Percentiles rank a stretch among this genome's conserved stretches.
Conservation (phyloP, 139 green algal genomes). For the Tetradesmus obliquus region DNA sequence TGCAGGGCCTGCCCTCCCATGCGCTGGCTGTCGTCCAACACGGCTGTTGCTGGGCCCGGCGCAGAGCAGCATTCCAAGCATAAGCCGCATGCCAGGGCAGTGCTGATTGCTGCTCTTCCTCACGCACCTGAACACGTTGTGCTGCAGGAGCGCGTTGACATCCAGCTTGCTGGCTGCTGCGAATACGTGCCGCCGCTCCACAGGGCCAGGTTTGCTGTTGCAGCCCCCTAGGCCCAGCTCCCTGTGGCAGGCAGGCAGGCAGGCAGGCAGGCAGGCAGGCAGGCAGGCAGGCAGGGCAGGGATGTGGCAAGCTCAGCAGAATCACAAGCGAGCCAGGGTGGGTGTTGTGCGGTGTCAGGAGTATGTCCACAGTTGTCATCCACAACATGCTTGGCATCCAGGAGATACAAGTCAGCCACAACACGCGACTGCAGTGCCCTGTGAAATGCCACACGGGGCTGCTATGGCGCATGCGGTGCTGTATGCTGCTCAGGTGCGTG, state of each 20-base stretch:
- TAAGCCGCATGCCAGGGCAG: neutral
- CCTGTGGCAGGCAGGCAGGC: neutral
- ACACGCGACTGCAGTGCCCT: no score
- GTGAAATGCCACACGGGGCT: no score
- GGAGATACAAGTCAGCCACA: no score
- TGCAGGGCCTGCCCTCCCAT: neutral
- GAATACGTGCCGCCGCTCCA: neutral
- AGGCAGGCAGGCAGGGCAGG: neutral
- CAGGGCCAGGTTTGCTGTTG: neutral
- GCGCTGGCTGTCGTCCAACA: neutral
- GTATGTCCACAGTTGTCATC: no score
- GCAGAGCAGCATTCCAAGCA: neutral
- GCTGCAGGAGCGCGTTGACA: neutral
- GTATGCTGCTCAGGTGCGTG: no score
- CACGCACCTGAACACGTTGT: constrained; percentile 19
- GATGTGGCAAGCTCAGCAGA: no score
- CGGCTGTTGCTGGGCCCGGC: neutral
- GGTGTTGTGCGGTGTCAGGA: no score
- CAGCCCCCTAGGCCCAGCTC: neutral
- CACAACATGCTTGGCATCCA: no score
- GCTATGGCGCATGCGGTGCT: no score
- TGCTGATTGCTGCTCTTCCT: no score
- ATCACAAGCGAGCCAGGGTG: no score
- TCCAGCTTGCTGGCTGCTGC: neutral
- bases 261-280: neutral